Conservation (phyloP, 306 rosid species). For the Herpetospermum pedunculosum region DNA sequence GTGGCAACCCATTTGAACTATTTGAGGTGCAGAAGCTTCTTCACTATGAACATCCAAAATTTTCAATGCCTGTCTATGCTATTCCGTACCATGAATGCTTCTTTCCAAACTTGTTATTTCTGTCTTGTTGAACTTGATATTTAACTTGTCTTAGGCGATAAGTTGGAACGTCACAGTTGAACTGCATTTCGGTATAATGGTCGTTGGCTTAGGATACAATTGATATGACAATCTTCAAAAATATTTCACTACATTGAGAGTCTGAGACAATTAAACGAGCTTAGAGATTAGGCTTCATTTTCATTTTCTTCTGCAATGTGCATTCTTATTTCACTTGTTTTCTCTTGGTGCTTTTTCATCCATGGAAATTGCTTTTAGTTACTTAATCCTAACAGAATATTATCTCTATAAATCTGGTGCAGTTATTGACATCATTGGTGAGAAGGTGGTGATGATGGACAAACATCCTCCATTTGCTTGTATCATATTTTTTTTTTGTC, state of each 20-base stretch:
- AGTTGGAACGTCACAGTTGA: background rate
- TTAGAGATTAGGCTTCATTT: background rate
- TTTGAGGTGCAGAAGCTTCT: conserved; percentile 51
- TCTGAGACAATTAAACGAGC: no score
- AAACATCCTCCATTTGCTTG: background rate
- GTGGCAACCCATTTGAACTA: conserved; percentile 79
- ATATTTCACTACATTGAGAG: background rate
- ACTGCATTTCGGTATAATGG: background rate
- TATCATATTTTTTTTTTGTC: background rate
- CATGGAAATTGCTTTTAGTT: background rate
- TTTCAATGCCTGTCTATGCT: background rate
- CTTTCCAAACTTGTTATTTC: background rate
- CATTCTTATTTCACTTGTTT: background rate
- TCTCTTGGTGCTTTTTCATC: background rate
- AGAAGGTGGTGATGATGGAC: conserved; percentile 62
- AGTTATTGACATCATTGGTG: conserved; percentile 82
- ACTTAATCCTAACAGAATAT: conserved; percentile 10
- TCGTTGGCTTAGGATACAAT: background rate
- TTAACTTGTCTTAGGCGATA: background rate
- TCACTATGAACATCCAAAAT: background rate
- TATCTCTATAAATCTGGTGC: conserved; percentile 22
- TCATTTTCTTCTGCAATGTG: background rate
- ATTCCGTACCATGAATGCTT: background rate
- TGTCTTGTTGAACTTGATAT: background rate
- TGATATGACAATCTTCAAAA: background rate